These are phyloP conservation scores for Acer negundo DNA, from an alignment of 345 rosid genomes.

Conservation along the genomic window DNA sequence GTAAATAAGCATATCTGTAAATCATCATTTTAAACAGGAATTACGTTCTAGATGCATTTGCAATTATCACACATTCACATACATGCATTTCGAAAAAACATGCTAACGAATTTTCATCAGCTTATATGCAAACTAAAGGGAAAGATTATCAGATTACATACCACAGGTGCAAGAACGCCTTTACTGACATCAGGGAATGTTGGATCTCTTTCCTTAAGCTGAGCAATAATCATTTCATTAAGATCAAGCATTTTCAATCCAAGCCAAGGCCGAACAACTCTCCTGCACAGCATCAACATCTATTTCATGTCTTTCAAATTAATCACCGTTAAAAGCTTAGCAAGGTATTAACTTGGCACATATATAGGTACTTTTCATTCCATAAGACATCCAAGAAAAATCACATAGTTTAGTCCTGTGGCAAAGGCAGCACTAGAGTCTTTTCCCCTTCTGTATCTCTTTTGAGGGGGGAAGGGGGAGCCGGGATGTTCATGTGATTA, in stretches of 20 bases:
- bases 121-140: background rate
- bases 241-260: conserved; percentile 95
- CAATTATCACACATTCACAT: background rate
- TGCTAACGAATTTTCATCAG: background rate
- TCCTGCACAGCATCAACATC: conserved; percentile 43
- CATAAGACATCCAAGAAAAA: background rate
- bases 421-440: background rate
- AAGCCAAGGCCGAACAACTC: conserved; percentile 94
- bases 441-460: background rate
- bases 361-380: background rate
- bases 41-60: background rate
- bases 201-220: conserved; percentile 79
- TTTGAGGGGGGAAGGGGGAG: background rate
- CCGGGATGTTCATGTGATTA: background rate
- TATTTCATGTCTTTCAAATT: conserved; percentile 6
- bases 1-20: background rate
- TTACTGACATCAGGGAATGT: conserved; percentile 61
- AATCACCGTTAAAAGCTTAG: background rate
- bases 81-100: background rate
- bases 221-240: conserved; percentile 72
- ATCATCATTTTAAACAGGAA: background rate
- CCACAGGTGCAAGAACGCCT: conserved; percentile 82
- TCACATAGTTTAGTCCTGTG: background rate
- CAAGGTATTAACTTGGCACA: background rate
- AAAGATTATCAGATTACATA: conserved; percentile 27